Base-by-base conservation (phyloP, 2,329 filamentous ascomycete species). In the Aspergillus brunneoviolaceus region DNA sequence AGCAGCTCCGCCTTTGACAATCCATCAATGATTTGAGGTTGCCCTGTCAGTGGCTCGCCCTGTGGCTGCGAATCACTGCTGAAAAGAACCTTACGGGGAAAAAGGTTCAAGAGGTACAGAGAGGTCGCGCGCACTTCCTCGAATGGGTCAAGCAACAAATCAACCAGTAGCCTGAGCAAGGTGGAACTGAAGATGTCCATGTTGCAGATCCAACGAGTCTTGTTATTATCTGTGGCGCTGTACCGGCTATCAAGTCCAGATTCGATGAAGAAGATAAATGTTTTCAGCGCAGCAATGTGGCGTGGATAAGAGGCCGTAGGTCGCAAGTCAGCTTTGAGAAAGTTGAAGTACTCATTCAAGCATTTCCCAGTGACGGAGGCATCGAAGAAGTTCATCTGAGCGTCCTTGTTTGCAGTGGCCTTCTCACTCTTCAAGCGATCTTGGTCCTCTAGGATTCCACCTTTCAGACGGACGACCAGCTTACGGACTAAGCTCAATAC, bases 281-380 rank as follows among this genome's bases (percentile, higher is more conserved):
- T 87, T 69, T 88, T 92, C 5, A 98, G 75, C 2, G 91, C 87
- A 2, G 90, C 90, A 51, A 93, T 90, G 67, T 96, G 94, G 6
- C 92, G 86, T 72, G 96, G 93, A 70, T 98, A 99, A 11, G 93
- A 95, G 16, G 91, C 87, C 1, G 89, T 93, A 2, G 92, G 88
- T 2, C 86, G 84, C 23, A 99, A 79, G 68, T 98, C 92, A 42
- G 80, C 79, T 56, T 86, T 82, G 5, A 97, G 75, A 65, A 96
- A 95, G 1, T 77, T 70, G 1, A 91, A 68, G 70, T 94, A 96
- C 87, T 90, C 93, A 1, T 74, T 71, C n/a, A 96, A 66, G 68
- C 96, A 96, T 0, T 55, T 51, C 47, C 62, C 67, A 6, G 72
- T 73, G 57, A 77, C 74, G 35, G 84, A 75, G 68, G 88, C 89